Base-by-base conservation (phyloP, 2,329 filamentous ascomycete species). In the Aspergillus costaricaensis region DNA sequence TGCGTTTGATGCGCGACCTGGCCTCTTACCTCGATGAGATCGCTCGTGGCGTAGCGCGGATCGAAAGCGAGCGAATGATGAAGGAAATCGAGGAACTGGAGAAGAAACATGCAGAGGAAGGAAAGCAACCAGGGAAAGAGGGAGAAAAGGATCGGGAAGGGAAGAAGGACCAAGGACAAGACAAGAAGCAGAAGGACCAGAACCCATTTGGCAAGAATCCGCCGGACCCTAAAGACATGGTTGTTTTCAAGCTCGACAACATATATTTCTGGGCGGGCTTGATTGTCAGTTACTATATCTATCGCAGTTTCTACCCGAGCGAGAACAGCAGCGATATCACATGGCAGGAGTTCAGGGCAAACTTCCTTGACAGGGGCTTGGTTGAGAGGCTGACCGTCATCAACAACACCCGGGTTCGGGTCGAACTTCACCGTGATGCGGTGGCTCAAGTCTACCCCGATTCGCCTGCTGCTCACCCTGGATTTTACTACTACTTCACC, bases 261-360 rank as follows among this genome's bases (percentile, higher is more conserved):
- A 12, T 44, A 84, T 64, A 67, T 89, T 32, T 79, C 88, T 50
- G 41, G 41, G 41, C 41, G 4, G 82, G 83, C 30, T 77, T 83
- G 17, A 83, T 91, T 67, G 76, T 88, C 36, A 79, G 85, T 10
- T 90, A 87, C 71, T 80, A 90, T 58, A 73, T 88, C 51, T 89
- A 87, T 75, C 81, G 84, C 58, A 82, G 85, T 65, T 79, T 94
- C 59, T 83, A 91, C 60, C 88, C 88, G 3, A 83, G 84, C 19
- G 88, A 90, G 64, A 83, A 82, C 63, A 82, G 80, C 58, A 83
- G 87, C 71, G 94, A 99, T 74, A 97, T 99, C 61, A 98, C 95
- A 58, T 99, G 92, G 91, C 93, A 99, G 79, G 95, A 99, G 79
- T 91, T 99, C 79, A 85, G 91, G 64, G 93, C 87, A 68, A 95